phyloP scores from a whole-genome alignment of 768 basidiomycete species.

The Sarcodon aspratus region DNA sequence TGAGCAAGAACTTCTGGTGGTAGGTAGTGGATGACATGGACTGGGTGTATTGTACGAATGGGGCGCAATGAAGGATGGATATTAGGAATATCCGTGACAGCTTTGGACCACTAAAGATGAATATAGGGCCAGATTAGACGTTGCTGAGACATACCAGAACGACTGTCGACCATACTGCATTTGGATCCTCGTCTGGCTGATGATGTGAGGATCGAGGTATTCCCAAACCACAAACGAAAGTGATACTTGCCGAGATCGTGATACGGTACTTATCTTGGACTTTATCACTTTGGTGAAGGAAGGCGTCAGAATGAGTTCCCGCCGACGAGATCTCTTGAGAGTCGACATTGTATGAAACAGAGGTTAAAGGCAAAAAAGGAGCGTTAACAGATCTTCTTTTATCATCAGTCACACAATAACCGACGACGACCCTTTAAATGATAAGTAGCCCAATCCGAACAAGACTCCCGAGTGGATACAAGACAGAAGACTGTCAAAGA shows the following conservation, averaged over 20 bases:
- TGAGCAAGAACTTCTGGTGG: conserved; percentile 55
- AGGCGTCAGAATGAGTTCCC: background rate
- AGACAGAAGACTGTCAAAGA: no score
- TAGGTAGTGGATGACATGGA: conserved; percentile 43
- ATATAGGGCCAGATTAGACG: no score
- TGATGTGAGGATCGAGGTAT: no score
- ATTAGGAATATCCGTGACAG: no score
- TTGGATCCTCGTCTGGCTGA: background rate
- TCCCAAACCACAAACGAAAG: no score
- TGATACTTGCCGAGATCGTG: no score
- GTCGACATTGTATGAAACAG: background rate
- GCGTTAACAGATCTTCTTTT: no score
- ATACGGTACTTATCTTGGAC: background rate
- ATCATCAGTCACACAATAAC: no score
- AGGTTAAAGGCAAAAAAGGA: background rate
- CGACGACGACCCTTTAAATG: no score
- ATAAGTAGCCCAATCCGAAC: no score
- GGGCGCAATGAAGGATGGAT: background rate
- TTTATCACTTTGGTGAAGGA: background rate
- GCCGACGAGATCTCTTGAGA: background rate
- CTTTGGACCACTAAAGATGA: no score
- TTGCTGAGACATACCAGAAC: background rate
- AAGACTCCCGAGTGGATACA: no score
- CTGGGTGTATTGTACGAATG: background rate
- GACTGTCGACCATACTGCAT: background rate